These are phyloP conservation scores for Pichia nakasei DNA, from an alignment of 805 yeast genomes.

Conservation along the genomic window DNA sequence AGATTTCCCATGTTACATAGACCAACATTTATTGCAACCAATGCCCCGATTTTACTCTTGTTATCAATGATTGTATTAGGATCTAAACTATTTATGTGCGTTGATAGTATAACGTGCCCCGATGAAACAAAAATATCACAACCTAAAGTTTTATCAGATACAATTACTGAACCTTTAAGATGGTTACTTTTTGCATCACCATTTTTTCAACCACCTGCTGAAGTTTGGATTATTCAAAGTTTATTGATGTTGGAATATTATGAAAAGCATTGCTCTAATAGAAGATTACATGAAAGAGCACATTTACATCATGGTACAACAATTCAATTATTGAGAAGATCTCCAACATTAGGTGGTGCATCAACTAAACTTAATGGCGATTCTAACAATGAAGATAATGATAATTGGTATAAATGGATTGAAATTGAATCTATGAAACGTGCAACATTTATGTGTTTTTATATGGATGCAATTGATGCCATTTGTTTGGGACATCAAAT, in stretches of 20 bases:
- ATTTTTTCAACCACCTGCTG: conserved; percentile 70
- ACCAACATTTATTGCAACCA: conserved; percentile 45
- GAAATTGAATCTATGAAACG: conserved; percentile 73
- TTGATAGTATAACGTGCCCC: conserved; percentile 19
- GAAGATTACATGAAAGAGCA: conserved; percentile 71
- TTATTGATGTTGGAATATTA: conserved; percentile 66
- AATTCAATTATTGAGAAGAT: conserved; percentile 65
- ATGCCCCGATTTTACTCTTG: conserved; percentile 40
- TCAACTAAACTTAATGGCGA: conserved; percentile 31
- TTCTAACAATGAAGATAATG: conserved; percentile 15
- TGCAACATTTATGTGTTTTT: conserved; percentile 73
- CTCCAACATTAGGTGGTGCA: conserved; percentile 69
- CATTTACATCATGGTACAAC: conserved; percentile 85
- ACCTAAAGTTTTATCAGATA: conserved; percentile 34
- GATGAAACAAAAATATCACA: conserved; percentile 14
- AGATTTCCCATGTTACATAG: conserved; percentile 51
- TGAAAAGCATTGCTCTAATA: conserved; percentile 63
- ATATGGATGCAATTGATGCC: conserved; percentile 71
- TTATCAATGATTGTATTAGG: conserved; percentile 52
- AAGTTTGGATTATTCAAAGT: conserved; percentile 69
- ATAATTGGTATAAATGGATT: conserved; percentile 57
- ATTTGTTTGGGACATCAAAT: conserved; percentile 69
- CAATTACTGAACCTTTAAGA: conserved; percentile 51
- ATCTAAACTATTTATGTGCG: conserved; percentile 29
- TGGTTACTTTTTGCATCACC: conserved; percentile 62